Evolutionary conservation across 2,329 filamentous ascomycete species (phyloP).

Genomic region (Fusarium sp.): DNA sequence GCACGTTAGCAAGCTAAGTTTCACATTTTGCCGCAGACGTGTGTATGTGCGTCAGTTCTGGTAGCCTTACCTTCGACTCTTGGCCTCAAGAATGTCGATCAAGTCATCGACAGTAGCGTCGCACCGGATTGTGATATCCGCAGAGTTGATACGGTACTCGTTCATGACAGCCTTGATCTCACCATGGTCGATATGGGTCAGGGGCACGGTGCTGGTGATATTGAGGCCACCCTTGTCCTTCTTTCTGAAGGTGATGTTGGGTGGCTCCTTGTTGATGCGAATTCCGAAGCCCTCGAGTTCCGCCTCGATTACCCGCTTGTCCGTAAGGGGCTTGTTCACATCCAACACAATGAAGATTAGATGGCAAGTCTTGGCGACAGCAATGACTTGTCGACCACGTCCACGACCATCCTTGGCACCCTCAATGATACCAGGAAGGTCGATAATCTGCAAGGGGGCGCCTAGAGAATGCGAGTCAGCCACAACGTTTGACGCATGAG

Average conservation of each 20-base stretch:
- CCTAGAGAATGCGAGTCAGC: conserved; percentile 55
- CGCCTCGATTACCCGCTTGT: conserved; percentile 94
- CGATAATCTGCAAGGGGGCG: conserved; percentile 97
- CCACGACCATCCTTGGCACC: conserved; percentile 98
- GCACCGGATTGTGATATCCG: conserved; percentile 96
- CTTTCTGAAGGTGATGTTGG: conserved; percentile 99
- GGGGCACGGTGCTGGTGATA: conserved; percentile 92
- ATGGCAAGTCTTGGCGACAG: conserved; percentile 98
- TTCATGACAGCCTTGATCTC: conserved; percentile 98
- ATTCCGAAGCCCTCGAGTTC: conserved; percentile 98
- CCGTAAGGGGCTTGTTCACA: conserved; percentile 97
- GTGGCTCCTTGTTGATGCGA: conserved; percentile 94
- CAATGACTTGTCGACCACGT: conserved; percentile 97
- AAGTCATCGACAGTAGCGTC: conserved; percentile 97
- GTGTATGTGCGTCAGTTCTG: conserved; percentile 7
- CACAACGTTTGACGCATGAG: conserved; percentile 22
- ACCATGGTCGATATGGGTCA: conserved; percentile 92
- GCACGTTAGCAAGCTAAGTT: conserved; percentile 25
- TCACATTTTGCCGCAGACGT: neutral
- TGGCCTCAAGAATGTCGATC: conserved; percentile 95
- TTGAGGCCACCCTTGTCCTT: conserved; percentile 98
- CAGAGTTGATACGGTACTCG: conserved; percentile 96
- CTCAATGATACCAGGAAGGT: conserved; percentile 98
- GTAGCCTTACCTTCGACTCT: conserved; percentile 69
- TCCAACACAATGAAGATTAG: conserved; percentile 98